Base-by-base conservation (phyloP, 345 rosid genomes). In the Brassica carinata region DNA sequence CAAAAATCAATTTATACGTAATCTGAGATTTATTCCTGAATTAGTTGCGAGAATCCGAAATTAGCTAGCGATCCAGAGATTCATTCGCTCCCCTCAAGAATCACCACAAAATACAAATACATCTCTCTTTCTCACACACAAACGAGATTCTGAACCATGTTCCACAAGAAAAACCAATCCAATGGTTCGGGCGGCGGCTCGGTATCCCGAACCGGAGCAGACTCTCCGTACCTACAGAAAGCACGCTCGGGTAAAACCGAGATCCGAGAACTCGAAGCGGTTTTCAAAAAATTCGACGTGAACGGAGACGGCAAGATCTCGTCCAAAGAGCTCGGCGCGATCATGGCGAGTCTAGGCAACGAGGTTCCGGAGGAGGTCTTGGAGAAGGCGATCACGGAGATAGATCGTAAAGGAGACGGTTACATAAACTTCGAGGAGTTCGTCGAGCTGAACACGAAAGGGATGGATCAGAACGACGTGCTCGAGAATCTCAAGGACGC, bases 291-390 rank as follows among this genome's bases (percentile, higher is more conserved):
- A 36, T 93, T 93, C 77, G 97, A 91, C 77, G 94, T 67, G 30
- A 91, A 95, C 30, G 96, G 96, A 1, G 97, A 95, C 74, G 99
- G 98, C 4, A 91, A 93, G 92, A 95, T 95, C 88, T 93, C 98
- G 0, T 85, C 93, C 0, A 78, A 92, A 0, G 99, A 95, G 82
- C 92, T 93, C 0, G 90, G 90, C 14, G 80, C 94, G 14, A 88
- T 93, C 73, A 76, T 93, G 92, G 76, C 89, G 8, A 84, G 84
- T 73, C 88, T 95, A 17, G 99, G 99, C 1, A 91, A 91, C 70
- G 45, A 77, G 4, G 87, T 90, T 17, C 79, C 78, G 5, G 89
- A 89, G 1, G 95, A 92, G 13, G 93, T 79, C 68, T 53, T 92
- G 13, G 67, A 74, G 11, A 83, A 81, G 8, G 87, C 90, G 81